Percentiles rank a stretch among this genome's conserved stretches.
Conservation (phyloP, 2,329 filamentous ascomycete genomes). For the Huntiella moniliformis region DNA sequence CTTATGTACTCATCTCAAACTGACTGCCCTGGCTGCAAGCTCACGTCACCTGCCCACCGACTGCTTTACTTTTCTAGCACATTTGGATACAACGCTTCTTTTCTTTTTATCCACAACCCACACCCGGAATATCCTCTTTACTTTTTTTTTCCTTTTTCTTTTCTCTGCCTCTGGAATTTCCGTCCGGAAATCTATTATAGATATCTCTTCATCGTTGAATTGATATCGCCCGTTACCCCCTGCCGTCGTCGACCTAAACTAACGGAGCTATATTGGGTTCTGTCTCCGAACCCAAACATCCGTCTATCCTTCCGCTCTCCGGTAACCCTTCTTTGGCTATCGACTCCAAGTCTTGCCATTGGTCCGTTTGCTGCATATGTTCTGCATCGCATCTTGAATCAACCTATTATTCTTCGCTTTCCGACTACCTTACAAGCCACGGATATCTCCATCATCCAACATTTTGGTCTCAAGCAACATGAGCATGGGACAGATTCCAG, state of each 20-base stretch:
- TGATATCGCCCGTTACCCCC: too few species aligned
- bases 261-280: not conserved
- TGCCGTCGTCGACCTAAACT: not conserved
- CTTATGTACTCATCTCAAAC: too few species aligned
- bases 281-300: not conserved
- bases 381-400: constrained; percentile 1
- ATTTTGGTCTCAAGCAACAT: not conserved
- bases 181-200: not conserved
- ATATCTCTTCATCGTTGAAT: too few species aligned
- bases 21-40: too few species aligned
- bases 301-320: not conserved
- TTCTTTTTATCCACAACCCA: too few species aligned
- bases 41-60: too few species aligned
- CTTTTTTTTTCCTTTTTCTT: not conserved
- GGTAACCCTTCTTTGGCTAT: not conserved
- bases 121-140: not conserved
- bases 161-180: not conserved
- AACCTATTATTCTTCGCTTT: constrained; percentile 4
- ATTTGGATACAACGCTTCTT: too few species aligned
- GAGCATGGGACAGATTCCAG: constrained; percentile 4
- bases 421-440: too few species aligned
- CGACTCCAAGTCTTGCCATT: not conserved
- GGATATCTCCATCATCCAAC: too few species aligned
- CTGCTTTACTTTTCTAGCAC: too few species aligned
- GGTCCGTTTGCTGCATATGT: not conserved